Conservation (phyloP, 1,284 basidiomycete genomes). For the Apiotrichum veenhuisii region DNA sequence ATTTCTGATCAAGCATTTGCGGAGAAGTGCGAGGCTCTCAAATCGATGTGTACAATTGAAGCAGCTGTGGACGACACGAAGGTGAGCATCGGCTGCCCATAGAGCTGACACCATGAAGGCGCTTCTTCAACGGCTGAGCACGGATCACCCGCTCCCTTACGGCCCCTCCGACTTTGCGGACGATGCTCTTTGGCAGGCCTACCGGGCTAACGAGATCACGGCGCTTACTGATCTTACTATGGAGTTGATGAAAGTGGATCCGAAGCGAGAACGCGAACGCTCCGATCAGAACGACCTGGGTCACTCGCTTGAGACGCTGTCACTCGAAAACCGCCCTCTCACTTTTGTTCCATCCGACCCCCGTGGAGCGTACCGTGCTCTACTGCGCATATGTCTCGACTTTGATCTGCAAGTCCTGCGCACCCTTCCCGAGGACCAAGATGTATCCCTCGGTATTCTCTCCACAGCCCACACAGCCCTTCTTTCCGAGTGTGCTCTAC, state of each 20-base stretch:
- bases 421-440: constrained; percentile 87
- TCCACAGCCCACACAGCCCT: constrained; percentile 74
- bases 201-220: constrained; percentile 78
- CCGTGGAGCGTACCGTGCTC: constrained; percentile 73
- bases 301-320: constrained; percentile 50
- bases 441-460: constrained; percentile 93
- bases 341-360: constrained; percentile 87
- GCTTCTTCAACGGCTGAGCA: constrained; percentile 85
- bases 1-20: constrained; percentile 15
- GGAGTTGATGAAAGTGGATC: constrained; percentile 17
- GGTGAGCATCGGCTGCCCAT: constrained; percentile 49
- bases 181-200: constrained; percentile 76
- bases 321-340: constrained; percentile 27
- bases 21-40: constrained; percentile 15
- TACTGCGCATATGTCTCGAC: constrained; percentile 78
- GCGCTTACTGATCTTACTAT: constrained; percentile 58
- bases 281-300: constrained; percentile 58
- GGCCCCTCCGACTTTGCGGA: constrained; percentile 78
- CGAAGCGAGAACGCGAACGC: constrained; percentile 10
- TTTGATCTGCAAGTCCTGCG: constrained; percentile 86
- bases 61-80: constrained; percentile 80
- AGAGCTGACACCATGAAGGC: constrained; percentile 54
- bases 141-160: constrained; percentile 77
- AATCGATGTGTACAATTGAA: constrained; percentile 50
- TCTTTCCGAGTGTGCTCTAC: constrained; percentile 77